Evolutionary conservation across 139 green algal genomes (phyloP), one percentile per base, ranked within the genome.

Genomic region (Haematococcus sp.): DNA sequence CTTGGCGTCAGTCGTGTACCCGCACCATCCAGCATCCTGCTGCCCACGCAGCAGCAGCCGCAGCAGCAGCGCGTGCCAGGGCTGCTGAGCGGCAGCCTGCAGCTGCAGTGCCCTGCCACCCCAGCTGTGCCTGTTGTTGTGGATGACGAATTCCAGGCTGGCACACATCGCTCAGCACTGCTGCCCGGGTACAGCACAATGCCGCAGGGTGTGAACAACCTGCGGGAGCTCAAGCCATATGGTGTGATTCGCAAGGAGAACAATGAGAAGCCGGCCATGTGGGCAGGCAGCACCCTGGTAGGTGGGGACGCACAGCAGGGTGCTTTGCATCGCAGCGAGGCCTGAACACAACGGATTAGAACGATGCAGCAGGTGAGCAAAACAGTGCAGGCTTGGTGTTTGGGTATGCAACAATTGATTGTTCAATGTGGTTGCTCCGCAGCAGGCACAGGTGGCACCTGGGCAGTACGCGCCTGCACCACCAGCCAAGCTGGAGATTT

Each of bases 401-500:
- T n/a, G n/a, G n/a, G n/a, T n/a, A n/a, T n/a, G n/a, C n/a, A n/a
- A n/a, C n/a, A n/a, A n/a, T n/a, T n/a, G n/a, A n/a, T n/a, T n/a
- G n/a, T n/a, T n/a, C n/a, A n/a, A n/a, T n/a, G n/a, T n/a, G n/a
- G n/a, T n/a, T n/a, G n/a, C n/a, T n/a, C n/a, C n/a, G n/a, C n/a
- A n/a, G n/a, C 40, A 49, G 40, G 40, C 40, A 11, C 40, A 49
- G 40, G 40, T 11, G 7, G 40, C 7, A 11, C 40, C 40, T 49
- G 40, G 40, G 40, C 40, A 49, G 40, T 49, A 49, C 40, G 40
- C 40, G 40, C 40, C 40, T 49, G 40, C 40, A 49, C 7, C 40
- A 7, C 40, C 40, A 11, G 40, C 40, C 40, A 49, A 49, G 20
- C 70, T 94, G 9, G 86, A 89, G 23, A 81, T 95, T 16, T 93